phyloP scores from a whole-genome alignment of 257 asterid genomes.

The Solanum sitiens region DNA sequence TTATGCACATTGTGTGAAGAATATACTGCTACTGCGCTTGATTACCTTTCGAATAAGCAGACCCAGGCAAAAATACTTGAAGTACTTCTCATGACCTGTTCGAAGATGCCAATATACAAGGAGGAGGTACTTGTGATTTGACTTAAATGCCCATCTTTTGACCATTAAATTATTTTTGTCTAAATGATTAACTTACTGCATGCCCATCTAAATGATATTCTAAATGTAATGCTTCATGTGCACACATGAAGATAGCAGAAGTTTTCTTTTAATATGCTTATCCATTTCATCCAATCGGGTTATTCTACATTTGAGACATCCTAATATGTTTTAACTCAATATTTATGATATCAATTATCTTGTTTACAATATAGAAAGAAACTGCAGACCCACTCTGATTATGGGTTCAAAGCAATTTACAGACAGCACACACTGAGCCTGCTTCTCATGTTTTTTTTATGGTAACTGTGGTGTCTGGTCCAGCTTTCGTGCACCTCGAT shows the following conservation, averaged over 20 bases:
- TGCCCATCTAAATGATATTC: not conserved
- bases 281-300: not conserved
- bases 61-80: conserved; percentile 54
- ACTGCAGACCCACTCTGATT: not conserved
- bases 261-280: not conserved
- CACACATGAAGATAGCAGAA: not conserved
- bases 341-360: not conserved
- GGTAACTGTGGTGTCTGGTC: not conserved
- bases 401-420: not conserved
- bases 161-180: not conserved
- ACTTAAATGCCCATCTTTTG: not conserved
- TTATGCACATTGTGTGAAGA: conserved; percentile 67
- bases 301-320: not conserved
- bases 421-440: not conserved
- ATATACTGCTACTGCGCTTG: conserved; percentile 53
- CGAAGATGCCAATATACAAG: conserved; percentile 52
- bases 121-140: conserved; percentile 38
- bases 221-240: not conserved
- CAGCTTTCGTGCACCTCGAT: not conserved
- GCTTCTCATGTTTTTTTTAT: not conserved
- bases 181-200: not conserved
- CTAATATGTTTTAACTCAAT: not conserved
- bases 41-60: conserved; percentile 50
- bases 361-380: not conserved
- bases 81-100: conserved; percentile 66